Evolutionary conservation across 1,139 yeast genomes (phyloP).

Genomic region (Debaryomyces coudertii): DNA sequence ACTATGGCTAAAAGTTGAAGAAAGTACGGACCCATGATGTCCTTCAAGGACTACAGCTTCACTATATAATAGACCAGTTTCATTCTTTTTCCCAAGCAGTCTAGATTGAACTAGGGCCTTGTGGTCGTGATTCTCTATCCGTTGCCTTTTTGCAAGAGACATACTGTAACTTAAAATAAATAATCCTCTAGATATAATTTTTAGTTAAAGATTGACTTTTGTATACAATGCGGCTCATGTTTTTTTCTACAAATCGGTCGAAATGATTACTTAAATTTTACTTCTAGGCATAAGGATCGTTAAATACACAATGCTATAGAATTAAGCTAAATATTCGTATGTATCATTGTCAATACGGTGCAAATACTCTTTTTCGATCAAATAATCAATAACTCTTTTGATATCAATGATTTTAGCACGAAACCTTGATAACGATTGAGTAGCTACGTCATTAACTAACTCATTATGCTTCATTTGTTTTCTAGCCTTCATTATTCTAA

Average conservation of each 20-base stretch:
- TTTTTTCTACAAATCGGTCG: neutral
- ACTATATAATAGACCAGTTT: constrained; percentile 5
- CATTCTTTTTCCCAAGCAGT: neutral
- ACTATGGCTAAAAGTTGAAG: constrained; percentile 44
- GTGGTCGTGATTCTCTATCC: constrained; percentile 12
- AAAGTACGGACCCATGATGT: constrained; percentile 52
- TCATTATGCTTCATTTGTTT: constrained; percentile 77
- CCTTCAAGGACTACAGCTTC: constrained; percentile 36
- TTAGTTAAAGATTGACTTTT: neutral
- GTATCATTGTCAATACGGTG: constrained; percentile 75
- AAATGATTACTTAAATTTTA: neutral
- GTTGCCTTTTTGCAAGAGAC: constrained; percentile 29
- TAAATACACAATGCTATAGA: constrained; percentile 5
- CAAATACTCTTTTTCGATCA: constrained; percentile 85
- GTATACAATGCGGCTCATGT: constrained; percentile 1
- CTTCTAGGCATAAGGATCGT: constrained; percentile 2
- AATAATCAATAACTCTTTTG: constrained; percentile 80
- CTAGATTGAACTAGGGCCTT: constrained; percentile 3
- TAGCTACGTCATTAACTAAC: constrained; percentile 84
- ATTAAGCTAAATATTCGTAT: constrained; percentile 76
- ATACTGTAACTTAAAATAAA: constrained; percentile 13
- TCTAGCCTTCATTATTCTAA: constrained; percentile 94
- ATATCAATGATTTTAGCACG: constrained; percentile 84
- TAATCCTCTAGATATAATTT: neutral
- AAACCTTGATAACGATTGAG: constrained; percentile 84